Conservation (phyloP, 2,329 filamentous ascomycete genomes). For the Pseudogymnoascus sp. region DNA sequence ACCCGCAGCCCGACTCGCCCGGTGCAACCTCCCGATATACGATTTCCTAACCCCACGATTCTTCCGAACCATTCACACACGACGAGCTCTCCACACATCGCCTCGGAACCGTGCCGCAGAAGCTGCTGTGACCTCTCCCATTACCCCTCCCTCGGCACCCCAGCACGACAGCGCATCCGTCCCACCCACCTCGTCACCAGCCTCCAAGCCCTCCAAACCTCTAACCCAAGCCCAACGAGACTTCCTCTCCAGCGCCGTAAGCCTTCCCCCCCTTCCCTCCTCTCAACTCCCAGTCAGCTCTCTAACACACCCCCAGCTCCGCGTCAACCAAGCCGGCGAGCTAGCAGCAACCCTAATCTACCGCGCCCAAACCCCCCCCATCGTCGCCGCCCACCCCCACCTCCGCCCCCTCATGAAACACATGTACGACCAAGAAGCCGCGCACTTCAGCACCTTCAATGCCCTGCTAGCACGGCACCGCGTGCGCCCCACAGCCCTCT, state of each 20-base stretch:
- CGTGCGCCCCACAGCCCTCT: constrained; percentile 85
- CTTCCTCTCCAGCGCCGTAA: constrained; percentile 57
- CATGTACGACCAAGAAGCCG: constrained; percentile 96
- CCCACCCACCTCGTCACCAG: constrained; percentile 27
- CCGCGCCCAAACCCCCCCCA: constrained; percentile 73
- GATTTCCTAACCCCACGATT: constrained; percentile 34
- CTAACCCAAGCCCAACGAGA: constrained; percentile 62
- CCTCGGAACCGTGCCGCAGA: not conserved
- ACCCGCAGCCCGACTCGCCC: constrained; percentile 10
- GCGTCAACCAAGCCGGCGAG: constrained; percentile 96
- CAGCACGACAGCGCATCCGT: constrained; percentile 18
- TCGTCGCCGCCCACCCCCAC: constrained; percentile 73
- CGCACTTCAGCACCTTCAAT: constrained; percentile 83
- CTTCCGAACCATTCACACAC: constrained; percentile 11
- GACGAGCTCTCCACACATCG: not conserved
- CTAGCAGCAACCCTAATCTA: constrained; percentile 96
- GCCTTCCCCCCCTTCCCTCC: not conserved
- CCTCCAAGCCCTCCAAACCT: constrained; percentile 30
- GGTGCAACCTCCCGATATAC: constrained; percentile 23
- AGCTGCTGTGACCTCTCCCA: constrained; percentile 15
- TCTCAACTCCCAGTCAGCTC: too few species aligned
- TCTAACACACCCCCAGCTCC: constrained; percentile 45
- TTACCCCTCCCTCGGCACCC: constrained; percentile 20
- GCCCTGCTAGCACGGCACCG: constrained; percentile 73
- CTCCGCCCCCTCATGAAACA: constrained; percentile 87